Evolutionary conservation across 495 filamentous ascomycete species (phyloP).

Genomic region (Apiosordaria backusii): DNA sequence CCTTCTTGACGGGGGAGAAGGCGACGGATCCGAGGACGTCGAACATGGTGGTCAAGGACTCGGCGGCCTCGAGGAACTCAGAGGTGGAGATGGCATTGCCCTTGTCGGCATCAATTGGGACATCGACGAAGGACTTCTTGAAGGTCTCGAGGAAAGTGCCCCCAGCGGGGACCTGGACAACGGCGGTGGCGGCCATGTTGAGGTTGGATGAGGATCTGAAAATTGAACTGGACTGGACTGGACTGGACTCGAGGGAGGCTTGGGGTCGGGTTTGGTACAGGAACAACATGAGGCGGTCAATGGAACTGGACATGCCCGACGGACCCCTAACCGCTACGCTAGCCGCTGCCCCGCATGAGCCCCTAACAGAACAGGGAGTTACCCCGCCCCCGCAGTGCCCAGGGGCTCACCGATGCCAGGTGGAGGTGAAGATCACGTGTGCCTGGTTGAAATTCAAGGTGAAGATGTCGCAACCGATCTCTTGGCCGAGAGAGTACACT

Average conservation of each 20-base stretch:
- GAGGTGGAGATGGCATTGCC: slow-evolving; percentile 74
- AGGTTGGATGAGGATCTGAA: neutral
- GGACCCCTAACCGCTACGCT: slow-evolving; percentile 5
- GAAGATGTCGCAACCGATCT: neutral
- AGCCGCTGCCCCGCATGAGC: neutral
- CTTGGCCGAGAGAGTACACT: neutral
- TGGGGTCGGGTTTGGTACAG: slow-evolving; percentile 2
- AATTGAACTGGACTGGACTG: slow-evolving; percentile 5
- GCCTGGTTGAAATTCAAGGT: neutral
- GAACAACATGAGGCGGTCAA: slow-evolving; percentile 15
- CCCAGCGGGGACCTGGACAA: slow-evolving; percentile 51
- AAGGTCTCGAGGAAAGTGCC: slow-evolving; percentile 81
- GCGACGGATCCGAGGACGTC: slow-evolving; percentile 78
- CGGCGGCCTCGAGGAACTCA: slow-evolving; percentile 89
- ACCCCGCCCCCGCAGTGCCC: slow-evolving; percentile 9
- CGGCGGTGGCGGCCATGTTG: slow-evolving; percentile 38
- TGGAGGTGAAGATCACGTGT: neutral
- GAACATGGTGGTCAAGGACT: slow-evolving; percentile 80
- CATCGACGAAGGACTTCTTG: slow-evolving; percentile 76
- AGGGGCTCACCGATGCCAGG: neutral
- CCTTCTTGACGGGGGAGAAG: slow-evolving; percentile 83
- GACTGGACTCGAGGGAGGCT: slow-evolving; percentile 5
- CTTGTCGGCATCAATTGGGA: slow-evolving; percentile 66
- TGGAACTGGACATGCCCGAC: neutral
- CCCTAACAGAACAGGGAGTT: neutral